Evolutionary conservation across 2,329 filamentous ascomycete genomes (phyloP), one percentile per base, ranked within the genome.

Genomic region (Cladosporium sphaerospermum): DNA sequence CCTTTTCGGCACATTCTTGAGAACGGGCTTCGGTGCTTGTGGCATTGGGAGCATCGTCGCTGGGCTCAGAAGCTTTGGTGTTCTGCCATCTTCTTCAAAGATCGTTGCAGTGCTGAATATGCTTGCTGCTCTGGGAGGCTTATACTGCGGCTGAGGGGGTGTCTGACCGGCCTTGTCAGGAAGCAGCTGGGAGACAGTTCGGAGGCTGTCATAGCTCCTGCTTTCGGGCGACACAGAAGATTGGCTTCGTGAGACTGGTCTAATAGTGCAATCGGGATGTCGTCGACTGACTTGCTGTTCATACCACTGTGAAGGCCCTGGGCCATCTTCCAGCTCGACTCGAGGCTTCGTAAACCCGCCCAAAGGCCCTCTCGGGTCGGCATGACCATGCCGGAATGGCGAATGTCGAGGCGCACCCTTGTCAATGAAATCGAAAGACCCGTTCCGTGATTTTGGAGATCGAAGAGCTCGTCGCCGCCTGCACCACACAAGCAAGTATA

Each of bases 391-490:
- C 16, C 55, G 57, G 45, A 60, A 61, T 8, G 57, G 58, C 19
- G 62, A 60, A 36, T 60, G 58, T 1, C 58, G 57, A 8, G 64
- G 57, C 16, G 66, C 61, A 9, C 57, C 60, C 32, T 66, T 59
- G 53, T 68, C 65, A 10, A 64, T 54, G 47, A 69, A 69, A 51
- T 69, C 66, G 40, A 66, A 67, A n/a, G 64, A 67, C 9, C 40
- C 48, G 3, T 41, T 50, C 8, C 49, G 36, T 14, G 54, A 16
- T 39, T 56, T 45, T n/a, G 50, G 53, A 3, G 53, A 48, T 14
- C 52, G 52, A 16, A 50, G 42, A 14, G 36, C 40, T 19, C 56
- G 59, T 9, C 62, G 58, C 13, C 60, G 54, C 19, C 62, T 58
- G 18, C 59, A 50, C 37, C 57, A 64, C 18, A 56, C 40, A 9